Evolutionary conservation across 1,139 yeast genomes (phyloP), one percentile per base, ranked within the genome.

Genomic region (Blastobotrys illinoisensis): DNA sequence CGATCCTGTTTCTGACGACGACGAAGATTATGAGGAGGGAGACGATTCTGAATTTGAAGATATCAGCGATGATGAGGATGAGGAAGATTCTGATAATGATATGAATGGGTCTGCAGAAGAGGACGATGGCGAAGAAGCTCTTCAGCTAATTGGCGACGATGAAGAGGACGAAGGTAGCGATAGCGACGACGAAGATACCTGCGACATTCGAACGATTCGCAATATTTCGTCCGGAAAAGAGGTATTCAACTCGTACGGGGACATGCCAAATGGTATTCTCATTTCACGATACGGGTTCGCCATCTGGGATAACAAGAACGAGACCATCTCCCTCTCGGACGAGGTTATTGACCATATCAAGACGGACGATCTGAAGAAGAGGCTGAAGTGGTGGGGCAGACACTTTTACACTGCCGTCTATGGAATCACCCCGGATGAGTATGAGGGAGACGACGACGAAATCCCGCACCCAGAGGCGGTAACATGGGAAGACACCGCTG

Each of bases 241-340:
- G 64, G 68, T 89, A 11, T 86, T 82, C 74, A 88, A 87, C 68
- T 82, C 93, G 0, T 88, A 88, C 63, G 96, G 96, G 0, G 84
- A 84, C 47, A 73, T 84, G 47, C 74, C 86, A 14, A 88, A 87
- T 62, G 77, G 87, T 0, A 78, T 81, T 48, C 72, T 89, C 45
- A 69, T 89, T 14, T 83, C 89, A 23, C 77, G 88, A 56, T 89
- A 88, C 64, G 96, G 96, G 0, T 88, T 89, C 66, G 79, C 85
- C 5, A 74, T 79, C 44, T 70, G 73, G 56, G 73, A 76, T 47
- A 86, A 88, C 63, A 73, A 74, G 20, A 21, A 79, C 63, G 91
- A 87, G 60, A 67, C 77, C 2, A 78, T 87, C 19, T 75, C 80
- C 54, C 65, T 87, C 28, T 82, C 83, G 0, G 74, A 76, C 3